Evolutionary conservation across 2,329 filamentous ascomycete genomes (phyloP).

Genomic region (Exserohilum rostratum): DNA sequence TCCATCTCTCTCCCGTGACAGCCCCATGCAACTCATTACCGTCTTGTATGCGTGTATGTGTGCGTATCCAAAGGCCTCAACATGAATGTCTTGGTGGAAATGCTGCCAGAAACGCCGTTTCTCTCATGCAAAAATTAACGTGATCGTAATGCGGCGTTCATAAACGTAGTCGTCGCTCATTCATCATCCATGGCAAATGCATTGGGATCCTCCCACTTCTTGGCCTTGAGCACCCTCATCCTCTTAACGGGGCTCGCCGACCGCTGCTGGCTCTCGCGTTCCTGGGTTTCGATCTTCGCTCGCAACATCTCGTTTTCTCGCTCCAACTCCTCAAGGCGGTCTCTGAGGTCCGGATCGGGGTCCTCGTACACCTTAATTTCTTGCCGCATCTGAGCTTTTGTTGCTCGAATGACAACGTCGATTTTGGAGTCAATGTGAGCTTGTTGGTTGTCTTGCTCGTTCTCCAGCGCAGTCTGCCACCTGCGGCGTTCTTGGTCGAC

Average conservation of each 20-base stretch:
- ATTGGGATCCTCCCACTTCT: conserved; percentile 53
- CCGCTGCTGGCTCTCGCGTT: conserved; percentile 47
- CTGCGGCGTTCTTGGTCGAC: conserved; percentile 75
- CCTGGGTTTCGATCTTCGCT: conserved; percentile 47
- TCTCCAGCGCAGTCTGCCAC: conserved; percentile 80
- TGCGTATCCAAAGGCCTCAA: background rate
- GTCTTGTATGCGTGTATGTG: background rate
- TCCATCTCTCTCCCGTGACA: background rate
- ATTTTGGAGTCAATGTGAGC: conserved; percentile 89
- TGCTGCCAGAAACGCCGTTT: background rate
- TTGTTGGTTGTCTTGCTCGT: conserved; percentile 77
- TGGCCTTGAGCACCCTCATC: conserved; percentile 57
- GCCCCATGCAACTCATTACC: too few relatives aligned
- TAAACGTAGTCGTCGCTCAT: conserved; percentile 4
- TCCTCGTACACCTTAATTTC: conserved; percentile 54
- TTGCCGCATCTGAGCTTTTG: conserved; percentile 47
- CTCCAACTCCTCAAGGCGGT: conserved; percentile 50
- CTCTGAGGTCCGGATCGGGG: conserved; percentile 45
- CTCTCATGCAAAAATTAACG: conserved; percentile 8
- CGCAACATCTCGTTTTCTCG: conserved; percentile 51
- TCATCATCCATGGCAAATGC: conserved; percentile 27
- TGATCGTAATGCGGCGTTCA: conserved; percentile 3
- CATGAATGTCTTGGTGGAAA: background rate
- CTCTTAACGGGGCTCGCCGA: conserved; percentile 56
- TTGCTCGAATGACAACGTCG: conserved; percentile 69